These are phyloP conservation scores for Ceratocystis lukuohia DNA, from an alignment of 2,329 filamentous ascomycete genomes.

Conservation along the genomic window DNA sequence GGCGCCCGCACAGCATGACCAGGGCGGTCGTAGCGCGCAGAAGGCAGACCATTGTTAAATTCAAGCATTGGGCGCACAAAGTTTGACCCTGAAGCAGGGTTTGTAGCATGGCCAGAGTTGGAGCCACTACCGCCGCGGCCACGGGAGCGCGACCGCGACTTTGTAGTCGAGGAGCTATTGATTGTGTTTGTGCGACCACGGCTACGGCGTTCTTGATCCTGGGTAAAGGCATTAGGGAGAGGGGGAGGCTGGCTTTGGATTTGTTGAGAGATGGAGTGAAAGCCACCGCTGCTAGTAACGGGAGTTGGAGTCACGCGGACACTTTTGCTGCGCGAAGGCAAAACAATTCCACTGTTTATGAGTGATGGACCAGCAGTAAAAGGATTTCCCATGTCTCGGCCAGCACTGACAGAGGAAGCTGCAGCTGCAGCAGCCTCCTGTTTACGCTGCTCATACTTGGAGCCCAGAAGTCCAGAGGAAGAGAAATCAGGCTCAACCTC, in stretches of 20 bases:
- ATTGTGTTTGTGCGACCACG: slow-evolving; percentile 13
- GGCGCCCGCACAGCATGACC: slow-evolving; percentile 35
- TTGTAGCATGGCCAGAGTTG: slow-evolving; percentile 21
- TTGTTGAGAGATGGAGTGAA: slow-evolving; percentile 16
- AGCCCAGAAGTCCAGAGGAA: slow-evolving; percentile 38
- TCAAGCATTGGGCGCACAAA: slow-evolving; percentile 39
- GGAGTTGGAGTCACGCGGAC: not conserved
- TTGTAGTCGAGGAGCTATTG: not conserved
- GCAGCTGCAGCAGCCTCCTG: slow-evolving; percentile 24
- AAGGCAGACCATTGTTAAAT: slow-evolving; percentile 46
- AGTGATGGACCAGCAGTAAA: slow-evolving; percentile 47
- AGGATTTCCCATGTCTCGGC: slow-evolving; percentile 26
- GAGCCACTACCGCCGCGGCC: slow-evolving; percentile 22
- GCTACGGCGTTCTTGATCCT: slow-evolving; percentile 12
- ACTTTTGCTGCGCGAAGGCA: slow-evolving; percentile 15
- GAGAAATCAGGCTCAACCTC: slow-evolving; percentile 34
- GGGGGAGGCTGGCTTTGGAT: slow-evolving; percentile 5
- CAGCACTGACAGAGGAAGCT: slow-evolving; percentile 25
- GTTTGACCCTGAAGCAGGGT: not conserved
- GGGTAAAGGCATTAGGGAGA: slow-evolving; percentile 14
- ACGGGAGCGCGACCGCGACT: slow-evolving; percentile 22
- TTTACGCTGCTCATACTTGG: slow-evolving; percentile 36
- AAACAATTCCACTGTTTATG: slow-evolving; percentile 31
- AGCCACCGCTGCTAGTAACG: slow-evolving; percentile 7
- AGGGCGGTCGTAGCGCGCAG: slow-evolving; percentile 44